These are phyloP conservation scores for Albatrellus ellisii DNA, from an alignment of 768 basidiomycete species.

Conservation along the genomic window DNA sequence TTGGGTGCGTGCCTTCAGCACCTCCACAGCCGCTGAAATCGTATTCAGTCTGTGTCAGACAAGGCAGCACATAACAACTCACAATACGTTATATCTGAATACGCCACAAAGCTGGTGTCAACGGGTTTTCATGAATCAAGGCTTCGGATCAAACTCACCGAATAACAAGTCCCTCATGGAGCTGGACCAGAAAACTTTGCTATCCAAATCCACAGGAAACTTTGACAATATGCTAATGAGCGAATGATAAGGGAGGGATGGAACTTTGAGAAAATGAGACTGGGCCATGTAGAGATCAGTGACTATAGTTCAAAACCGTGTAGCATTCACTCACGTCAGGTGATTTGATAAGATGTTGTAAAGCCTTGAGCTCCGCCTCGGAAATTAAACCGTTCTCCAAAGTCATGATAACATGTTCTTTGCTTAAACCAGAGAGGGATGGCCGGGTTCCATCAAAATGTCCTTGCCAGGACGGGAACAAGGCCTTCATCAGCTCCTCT, in stretches of 20 bases:
- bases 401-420: conserved; percentile 42
- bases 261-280: conserved; percentile 83
- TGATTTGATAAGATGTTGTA: conserved; percentile 59
- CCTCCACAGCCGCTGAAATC: conserved; percentile 10
- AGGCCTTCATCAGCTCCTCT: conserved; percentile 68
- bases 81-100: conserved; percentile 11
- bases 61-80: background rate
- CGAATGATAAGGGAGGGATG: conserved; percentile 71
- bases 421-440: conserved; percentile 49
- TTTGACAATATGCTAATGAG: conserved; percentile 63
- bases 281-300: conserved; percentile 16
- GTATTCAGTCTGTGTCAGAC: background rate
- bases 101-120: background rate
- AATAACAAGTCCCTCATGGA: conserved; percentile 52
- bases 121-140: background rate
- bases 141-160: conserved; percentile 41
- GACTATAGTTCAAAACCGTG: background rate
- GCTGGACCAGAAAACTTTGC: conserved; percentile 61
- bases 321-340: conserved; percentile 47
- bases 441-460: conserved; percentile 57
- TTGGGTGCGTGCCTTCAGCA: conserved; percentile 9
- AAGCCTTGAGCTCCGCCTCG: conserved; percentile 49
- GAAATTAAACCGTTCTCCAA: conserved; percentile 55
- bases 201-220: conserved; percentile 67
- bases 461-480: conserved; percentile 77